Evolutionary conservation across 2,329 filamentous ascomycete species (phyloP), one percentile per base, ranked within the genome.

Genomic region (Aspergillus neoniger): DNA sequence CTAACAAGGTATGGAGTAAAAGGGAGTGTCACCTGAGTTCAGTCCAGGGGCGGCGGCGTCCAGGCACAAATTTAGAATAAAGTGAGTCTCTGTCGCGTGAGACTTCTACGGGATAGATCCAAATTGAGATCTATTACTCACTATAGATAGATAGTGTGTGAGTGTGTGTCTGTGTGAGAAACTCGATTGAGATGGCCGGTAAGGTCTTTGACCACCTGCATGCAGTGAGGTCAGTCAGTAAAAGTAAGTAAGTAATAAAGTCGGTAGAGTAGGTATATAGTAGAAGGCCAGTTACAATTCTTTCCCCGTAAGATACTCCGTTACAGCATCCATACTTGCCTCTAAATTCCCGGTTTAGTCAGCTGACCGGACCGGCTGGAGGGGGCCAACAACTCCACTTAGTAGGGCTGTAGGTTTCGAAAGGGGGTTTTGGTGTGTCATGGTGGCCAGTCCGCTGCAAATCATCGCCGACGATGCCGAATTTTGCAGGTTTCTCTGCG

Each of bases 391-490:
- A 39, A 39, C 63, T 64, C 65, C 66, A 67, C 65, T 68, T 67
- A 65, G 63, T 66, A 66, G 58, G 63, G 60, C 63, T 63, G 64
- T 60, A 57, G 32, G 41, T 59, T 63, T 65, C 36, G 32, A 54
- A 61, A 57, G 54, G 52, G 57, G 63, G 55, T 63, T 67, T 67
- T 60, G 50, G 61, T 68, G 64, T 68, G 66, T 68, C 66, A 68
- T 67, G 63, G 64, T 68, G 62, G 66, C 63, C 62, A 63, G 55
- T 61, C 57, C 41, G 58, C 63, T 67, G 63, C 65, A 67, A 66
- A 67, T 67, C 65, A 65, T 63, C 59, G 60, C 60, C 63, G 57
- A 44, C 59, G 36, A 53, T 51, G 43, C 50, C 57, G 41, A 52
- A 55, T 58, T 43, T 57, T 61, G 60, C 63, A 60, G 60, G 56